A percentile compares a stretch with the other conserved stretches of the same genome.
These are phyloP conservation scores for Rugonectria rugulosa DNA, from an alignment of 2,329 filamentous ascomycete species.

Conservation along the genomic window DNA sequence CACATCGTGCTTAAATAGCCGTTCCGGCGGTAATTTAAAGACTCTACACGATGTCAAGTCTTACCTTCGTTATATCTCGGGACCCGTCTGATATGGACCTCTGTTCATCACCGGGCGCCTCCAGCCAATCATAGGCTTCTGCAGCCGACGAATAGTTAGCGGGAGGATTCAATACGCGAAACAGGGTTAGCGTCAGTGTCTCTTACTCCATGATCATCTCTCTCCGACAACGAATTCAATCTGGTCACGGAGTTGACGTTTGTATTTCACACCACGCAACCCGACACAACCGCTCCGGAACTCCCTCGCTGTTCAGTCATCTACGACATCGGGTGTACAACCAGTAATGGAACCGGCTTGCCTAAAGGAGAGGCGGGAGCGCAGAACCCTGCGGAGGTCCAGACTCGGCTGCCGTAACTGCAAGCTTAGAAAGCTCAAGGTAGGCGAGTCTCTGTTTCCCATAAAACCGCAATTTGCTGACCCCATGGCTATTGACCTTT, in stretches of 20 bases:
- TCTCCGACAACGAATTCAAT: neutral
- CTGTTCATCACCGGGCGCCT: no score
- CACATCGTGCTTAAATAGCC: no score
- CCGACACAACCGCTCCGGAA: neutral
- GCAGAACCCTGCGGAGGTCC: conserved; percentile 42
- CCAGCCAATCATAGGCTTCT: conserved; percentile 39
- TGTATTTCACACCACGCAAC: no score
- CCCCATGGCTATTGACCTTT: neutral
- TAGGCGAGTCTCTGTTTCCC: conserved; percentile 24
- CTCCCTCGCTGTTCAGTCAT: neutral
- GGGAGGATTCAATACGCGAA: conserved; percentile 15
- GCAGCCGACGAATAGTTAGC: conserved; percentile 39
- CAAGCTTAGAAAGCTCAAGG: conserved; percentile 59
- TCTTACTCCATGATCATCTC: neutral
- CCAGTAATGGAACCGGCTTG: conserved; percentile 9
- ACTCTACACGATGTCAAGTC: no score
- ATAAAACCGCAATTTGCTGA: neutral
- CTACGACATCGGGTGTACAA: neutral
- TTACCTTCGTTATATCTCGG: no score
- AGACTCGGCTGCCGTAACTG: conserved; percentile 59
- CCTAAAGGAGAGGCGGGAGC: neutral
- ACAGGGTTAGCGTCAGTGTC: conserved; percentile 24
- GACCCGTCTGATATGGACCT: no score
- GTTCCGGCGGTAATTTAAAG: no score
- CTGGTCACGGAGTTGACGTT: no score